A percentile compares a stretch with the other conserved stretches of the same genome.
Evolutionary conservation across 2,329 filamentous ascomycete genomes (phyloP).

Genomic region (Volutella citrinella): DNA sequence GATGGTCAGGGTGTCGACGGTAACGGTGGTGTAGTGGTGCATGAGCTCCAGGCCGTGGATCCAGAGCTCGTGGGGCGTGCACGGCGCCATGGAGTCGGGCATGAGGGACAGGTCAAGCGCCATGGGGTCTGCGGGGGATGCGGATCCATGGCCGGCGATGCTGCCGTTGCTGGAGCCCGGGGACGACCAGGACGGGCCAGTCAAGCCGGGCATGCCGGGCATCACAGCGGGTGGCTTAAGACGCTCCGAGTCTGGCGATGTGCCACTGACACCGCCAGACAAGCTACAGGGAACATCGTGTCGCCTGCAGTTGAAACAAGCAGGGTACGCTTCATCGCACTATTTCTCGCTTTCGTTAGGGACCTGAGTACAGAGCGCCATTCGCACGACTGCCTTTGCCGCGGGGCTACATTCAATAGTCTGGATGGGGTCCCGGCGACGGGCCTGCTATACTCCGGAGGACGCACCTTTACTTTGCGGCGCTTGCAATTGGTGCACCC

Average conservation of each 20-base stretch:
- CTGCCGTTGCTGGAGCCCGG: too few relatives aligned
- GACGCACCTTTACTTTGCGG: slow-evolving; percentile 33
- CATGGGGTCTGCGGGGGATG: slow-evolving; percentile 7
- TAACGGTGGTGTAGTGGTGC: slow-evolving; percentile 29
- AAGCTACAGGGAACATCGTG: slow-evolving; percentile 28
- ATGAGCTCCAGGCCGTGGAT: slow-evolving; percentile 26
- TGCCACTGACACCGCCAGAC: slow-evolving; percentile 1
- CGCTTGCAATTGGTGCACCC: slow-evolving; percentile 31
- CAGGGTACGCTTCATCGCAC: slow-evolving; percentile 27
- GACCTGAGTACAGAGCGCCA: not conserved
- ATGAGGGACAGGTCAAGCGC: slow-evolving; percentile 9
- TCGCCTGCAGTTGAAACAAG: slow-evolving; percentile 29
- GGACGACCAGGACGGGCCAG: too few relatives aligned
- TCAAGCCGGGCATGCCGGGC: too few relatives aligned
- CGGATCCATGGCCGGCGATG: slow-evolving; percentile 1
- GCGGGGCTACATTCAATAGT: slow-evolving; percentile 8
- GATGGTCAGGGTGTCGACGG: slow-evolving; percentile 19
- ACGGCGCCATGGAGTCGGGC: slow-evolving; percentile 21
- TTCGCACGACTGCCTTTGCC: not conserved
- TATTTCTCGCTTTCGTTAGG: slow-evolving; percentile 10
- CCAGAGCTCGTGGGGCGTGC: slow-evolving; percentile 20
- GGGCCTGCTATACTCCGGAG: too few relatives aligned
- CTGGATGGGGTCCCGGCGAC: too few relatives aligned
- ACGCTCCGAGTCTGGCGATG: slow-evolving; percentile 3
- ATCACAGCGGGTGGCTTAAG: too few relatives aligned